Evolutionary conservation across 345 rosid genomes (phyloP), one percentile per base, ranked within the genome.

Genomic region (Brassica carinata): DNA sequence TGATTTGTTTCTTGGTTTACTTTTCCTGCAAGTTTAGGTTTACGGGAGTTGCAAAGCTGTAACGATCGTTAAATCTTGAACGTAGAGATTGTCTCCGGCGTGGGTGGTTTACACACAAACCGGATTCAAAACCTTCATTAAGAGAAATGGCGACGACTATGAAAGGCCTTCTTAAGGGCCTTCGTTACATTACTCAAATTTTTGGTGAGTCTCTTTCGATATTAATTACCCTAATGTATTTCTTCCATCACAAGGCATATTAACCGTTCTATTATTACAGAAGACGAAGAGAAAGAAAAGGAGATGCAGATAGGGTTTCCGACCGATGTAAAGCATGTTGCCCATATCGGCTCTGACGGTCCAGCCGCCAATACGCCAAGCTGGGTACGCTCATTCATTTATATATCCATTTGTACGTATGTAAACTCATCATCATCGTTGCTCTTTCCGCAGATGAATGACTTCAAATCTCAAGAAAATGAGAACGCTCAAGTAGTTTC

Each of bases 321-420:
- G 29, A 94, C 98, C 17, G 97, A 94, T 84, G 98, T 94, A 74
- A 94, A 94, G 84, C 98, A 94, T 76, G 98, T 94, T n/a, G 94
- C 98, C 29, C 98, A 94, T 66, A 94, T 94, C 17, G 98, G 98
- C 75, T 87, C 90, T 87, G 98, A 95, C 26, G 91, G 88, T 59
- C 91, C 91, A 31, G 77, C 88, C 29, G 75, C 82, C 53, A 87
- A 79, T 67, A 72, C 85, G 0, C 92, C 92, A 8, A 89, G 89
- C 86, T 88, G 92, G 91, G 95, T 90, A 87, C 5, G 53, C 7
- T 31, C 58, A 71, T 65, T 9, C 17, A 26, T 69, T 29, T 34
- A 2, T 10, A 2, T 15, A 45, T 27, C 3, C 48, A 43, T 48
- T 40, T 27, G 23, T 26, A 27, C 68, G 8, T 14, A 29, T 38